phyloP scores from a whole-genome alignment of 2,329 filamentous ascomycete genomes.

The Apiospora saccharicola region DNA sequence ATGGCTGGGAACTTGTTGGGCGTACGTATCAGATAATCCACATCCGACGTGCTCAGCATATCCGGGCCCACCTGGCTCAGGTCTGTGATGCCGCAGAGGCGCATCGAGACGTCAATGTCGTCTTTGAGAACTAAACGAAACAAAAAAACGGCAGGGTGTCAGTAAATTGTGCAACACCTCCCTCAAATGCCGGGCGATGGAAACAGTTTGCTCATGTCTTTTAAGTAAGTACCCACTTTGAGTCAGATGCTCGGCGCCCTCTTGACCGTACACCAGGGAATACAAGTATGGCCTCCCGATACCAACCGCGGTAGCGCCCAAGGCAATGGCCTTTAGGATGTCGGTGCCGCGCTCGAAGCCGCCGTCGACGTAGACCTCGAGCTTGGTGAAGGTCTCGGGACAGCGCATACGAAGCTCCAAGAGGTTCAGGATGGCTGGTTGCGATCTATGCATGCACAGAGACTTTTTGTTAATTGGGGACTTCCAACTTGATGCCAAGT shows the following conservation, averaged over 20 bases:
- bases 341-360: constrained; percentile 61
- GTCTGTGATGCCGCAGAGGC: constrained; percentile 53
- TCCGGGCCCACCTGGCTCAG: constrained; percentile 51
- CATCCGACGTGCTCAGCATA: constrained; percentile 54
- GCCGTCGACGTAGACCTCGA: constrained; percentile 62
- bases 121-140: constrained; percentile 35
- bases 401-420: constrained; percentile 57
- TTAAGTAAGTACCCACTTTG: constrained; percentile 54
- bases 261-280: constrained; percentile 56
- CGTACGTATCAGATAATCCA: constrained; percentile 55
- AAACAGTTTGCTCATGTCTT: no score
- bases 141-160: background rate
- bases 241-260: constrained; percentile 60
- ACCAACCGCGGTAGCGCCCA: constrained; percentile 62
- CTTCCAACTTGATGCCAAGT: no score
- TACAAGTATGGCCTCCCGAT: constrained; percentile 60
- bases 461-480: background rate
- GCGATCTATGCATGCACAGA: constrained; percentile 36
- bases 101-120: constrained; percentile 57
- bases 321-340: constrained; percentile 60
- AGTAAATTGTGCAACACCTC: constrained; percentile 12
- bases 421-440: constrained; percentile 57
- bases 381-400: constrained; percentile 55
- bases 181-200: background rate
- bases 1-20: constrained; percentile 25